A percentile compares a stretch with the other conserved stretches of the same genome.
phyloP scores from a whole-genome alignment of 2,329 filamentous ascomycete species.

The Fusarium decemcellulare region DNA sequence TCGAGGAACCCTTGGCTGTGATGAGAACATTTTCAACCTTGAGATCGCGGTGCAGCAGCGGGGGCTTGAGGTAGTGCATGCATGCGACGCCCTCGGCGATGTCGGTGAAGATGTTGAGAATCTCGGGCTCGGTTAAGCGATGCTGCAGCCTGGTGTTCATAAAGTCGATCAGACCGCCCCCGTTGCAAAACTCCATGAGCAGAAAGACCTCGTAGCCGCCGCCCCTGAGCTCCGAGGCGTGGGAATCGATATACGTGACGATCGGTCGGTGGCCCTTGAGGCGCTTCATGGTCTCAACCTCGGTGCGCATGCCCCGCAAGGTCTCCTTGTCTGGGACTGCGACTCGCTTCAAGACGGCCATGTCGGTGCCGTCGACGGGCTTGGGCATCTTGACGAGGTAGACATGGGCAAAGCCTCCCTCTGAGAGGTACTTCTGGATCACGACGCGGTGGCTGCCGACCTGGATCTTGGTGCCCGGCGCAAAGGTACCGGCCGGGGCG shows the following conservation, averaged over 20 bases:
- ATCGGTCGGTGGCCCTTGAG: conserved; percentile 96
- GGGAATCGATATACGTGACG: conserved; percentile 98
- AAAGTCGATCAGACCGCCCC: conserved; percentile 97
- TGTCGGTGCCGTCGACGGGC: conserved; percentile 82
- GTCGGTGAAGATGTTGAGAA: conserved; percentile 96
- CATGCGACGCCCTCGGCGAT: conserved; percentile 96
- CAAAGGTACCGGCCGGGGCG: conserved; percentile 87
- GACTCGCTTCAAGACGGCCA: conserved; percentile 92
- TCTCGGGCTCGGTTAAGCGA: conserved; percentile 96
- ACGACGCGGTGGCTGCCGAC: conserved; percentile 93
- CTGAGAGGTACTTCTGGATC: conserved; percentile 97
- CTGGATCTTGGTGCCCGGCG: conserved; percentile 95
- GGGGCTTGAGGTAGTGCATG: conserved; percentile 98
- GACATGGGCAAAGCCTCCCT: conserved; percentile 98
- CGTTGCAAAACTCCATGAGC: conserved; percentile 97
- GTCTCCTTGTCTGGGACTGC: conserved; percentile 97
- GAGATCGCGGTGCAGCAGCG: conserved; percentile 91
- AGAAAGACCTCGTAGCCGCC: conserved; percentile 98
- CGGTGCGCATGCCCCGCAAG: conserved; percentile 94
- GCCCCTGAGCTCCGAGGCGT: conserved; percentile 92
- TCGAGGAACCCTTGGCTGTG: conserved; percentile 73
- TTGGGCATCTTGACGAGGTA: conserved; percentile 92
- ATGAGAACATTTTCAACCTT: conserved; percentile 99
- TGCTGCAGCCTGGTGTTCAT: conserved; percentile 99
- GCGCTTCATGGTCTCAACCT: conserved; percentile 99